Percentiles rank a stretch among this genome's conserved stretches.
Evolutionary conservation across 2,329 filamentous ascomycete species (phyloP).

Genomic region (Stemphylium beticola): DNA sequence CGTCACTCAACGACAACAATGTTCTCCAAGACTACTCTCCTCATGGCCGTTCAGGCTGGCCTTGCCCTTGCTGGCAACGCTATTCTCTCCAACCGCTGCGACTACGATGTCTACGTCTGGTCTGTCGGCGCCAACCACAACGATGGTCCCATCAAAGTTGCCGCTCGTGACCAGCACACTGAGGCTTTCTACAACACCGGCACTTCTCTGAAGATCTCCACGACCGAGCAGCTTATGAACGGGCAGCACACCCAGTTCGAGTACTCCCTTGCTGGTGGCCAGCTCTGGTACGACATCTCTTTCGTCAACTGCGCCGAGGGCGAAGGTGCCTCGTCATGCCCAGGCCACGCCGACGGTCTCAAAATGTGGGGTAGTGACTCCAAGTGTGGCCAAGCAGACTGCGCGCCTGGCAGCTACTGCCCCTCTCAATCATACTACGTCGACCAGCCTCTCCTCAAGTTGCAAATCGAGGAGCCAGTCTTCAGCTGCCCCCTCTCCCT

Average conservation of each 20-base stretch:
- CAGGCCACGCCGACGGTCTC: slow-evolving; percentile 30
- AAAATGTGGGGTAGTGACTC: slow-evolving; percentile 22
- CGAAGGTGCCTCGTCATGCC: slow-evolving; percentile 26
- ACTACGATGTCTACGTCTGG: slow-evolving; percentile 37
- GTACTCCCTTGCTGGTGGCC: slow-evolving; percentile 27
- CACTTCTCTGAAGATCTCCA: slow-evolving; percentile 35
- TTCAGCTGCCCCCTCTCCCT: slow-evolving; percentile 24
- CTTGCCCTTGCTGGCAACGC: slow-evolving; percentile 30
- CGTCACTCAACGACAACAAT: slow-evolving; percentile 15
- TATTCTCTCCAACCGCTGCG: slow-evolving; percentile 33
- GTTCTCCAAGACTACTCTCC: slow-evolving; percentile 25
- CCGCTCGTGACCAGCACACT: slow-evolving; percentile 25
- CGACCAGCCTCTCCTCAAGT: slow-evolving; percentile 26
- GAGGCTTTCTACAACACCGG: slow-evolving; percentile 27
- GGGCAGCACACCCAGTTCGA: slow-evolving; percentile 38
- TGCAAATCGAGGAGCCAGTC: slow-evolving; percentile 32
- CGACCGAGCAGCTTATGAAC: slow-evolving; percentile 22
- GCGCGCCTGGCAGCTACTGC: slow-evolving; percentile 30
- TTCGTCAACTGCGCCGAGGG: slow-evolving; percentile 37
- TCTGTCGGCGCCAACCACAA: slow-evolving; percentile 20
- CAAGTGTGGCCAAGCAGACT: slow-evolving; percentile 21
- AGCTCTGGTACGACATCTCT: slow-evolving; percentile 38
- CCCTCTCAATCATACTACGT: slow-evolving; percentile 35
- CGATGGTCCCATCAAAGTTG: slow-evolving; percentile 17
- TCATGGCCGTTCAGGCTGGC: slow-evolving; percentile 24